Base-by-base conservation (phyloP, 2,329 filamentous ascomycete genomes). In the Hymenoscyphus scutula region DNA sequence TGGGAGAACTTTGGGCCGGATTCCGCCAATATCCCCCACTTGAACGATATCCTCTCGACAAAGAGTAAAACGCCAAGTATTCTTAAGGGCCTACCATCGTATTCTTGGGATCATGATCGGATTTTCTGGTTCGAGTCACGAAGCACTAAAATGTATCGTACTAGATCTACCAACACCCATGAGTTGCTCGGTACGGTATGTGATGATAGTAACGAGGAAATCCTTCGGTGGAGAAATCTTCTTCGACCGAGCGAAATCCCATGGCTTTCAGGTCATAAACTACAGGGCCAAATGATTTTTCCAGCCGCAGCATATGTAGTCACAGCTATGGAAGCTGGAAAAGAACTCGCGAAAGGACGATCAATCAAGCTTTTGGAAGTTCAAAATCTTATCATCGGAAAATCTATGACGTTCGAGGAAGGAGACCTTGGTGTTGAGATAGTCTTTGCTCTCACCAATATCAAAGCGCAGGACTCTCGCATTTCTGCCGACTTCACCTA, bases 251-350 rank as follows among this genome's bases (percentile, higher is more conserved):
- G 72, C 0, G 73, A 80, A 30, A 60, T 75, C 0, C 74, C 76
- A 0, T 83, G 81, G 81, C 59, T 82, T 1, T 66, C 64, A 0
- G 78, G 81, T 53, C 81, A 84, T 62, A 71, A 70, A 23, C 63
- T 84, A 1, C 70, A 75, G 1, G 70, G 70, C 0, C 60, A 68
- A 51, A 60, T 63, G 5, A 69, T 82, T 17, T 70, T 82, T 8
- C 80, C 80, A 1, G 80, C 78, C 1, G 80, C 80, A 1, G 80
- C 76, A 0, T 82, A 81, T 66, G 77, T 78, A 53, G 79, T 77
- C 2, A 81, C 82, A 77, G 79, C 78, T 1, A 65, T 80, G 7
- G 80, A 82, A 55, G 80, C 80, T 2, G 76, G 77, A 10, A 64
- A 64, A 38, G 58, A 55, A 29, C 45, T 67, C 13, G 60, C 60